These are phyloP conservation scores for Sistotremastrum niveocremeum DNA, from an alignment of 768 basidiomycete species.

Conservation along the genomic window DNA sequence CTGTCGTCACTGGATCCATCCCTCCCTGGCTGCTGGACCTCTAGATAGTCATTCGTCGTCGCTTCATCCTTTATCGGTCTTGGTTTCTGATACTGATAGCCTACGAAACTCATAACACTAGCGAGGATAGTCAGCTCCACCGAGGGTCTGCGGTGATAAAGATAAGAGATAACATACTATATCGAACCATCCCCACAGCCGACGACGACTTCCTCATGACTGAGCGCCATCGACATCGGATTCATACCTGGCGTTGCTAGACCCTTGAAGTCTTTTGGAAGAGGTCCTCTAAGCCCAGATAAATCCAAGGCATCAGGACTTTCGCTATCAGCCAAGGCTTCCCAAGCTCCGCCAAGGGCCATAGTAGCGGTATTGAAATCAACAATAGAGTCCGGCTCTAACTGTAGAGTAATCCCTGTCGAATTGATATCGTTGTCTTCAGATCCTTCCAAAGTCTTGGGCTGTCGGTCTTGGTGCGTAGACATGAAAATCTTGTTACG, in stretches of 20 bases:
- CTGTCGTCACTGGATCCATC: too few species aligned
- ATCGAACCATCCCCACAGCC: conserved; percentile 87
- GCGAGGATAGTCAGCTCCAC: conserved; percentile 6
- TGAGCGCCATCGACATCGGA: conserved; percentile 88
- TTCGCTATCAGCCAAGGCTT: conserved; percentile 37
- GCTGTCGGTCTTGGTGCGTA: conserved; percentile 44
- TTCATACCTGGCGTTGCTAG: conserved; percentile 85
- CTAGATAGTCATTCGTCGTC: too few species aligned
- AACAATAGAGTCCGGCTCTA: conserved; percentile 24
- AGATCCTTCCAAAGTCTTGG: conserved; percentile 4
- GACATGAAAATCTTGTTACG: conserved; percentile 61
- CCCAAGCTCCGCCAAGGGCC: conserved; percentile 67
- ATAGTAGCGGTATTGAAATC: conserved; percentile 54
- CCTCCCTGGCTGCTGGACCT: too few species aligned
- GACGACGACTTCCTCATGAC: conserved; percentile 83
- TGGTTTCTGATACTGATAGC: conserved; percentile 35
- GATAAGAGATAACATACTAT: conserved; percentile 44
- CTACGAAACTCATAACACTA: conserved; percentile 52
- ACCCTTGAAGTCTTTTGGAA: conserved; percentile 61
- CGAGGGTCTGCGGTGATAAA: background rate
- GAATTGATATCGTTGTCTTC: conserved; percentile 8
- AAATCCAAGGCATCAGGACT: conserved; percentile 23
- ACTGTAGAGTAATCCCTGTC: too few species aligned
- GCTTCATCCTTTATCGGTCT: too few species aligned
- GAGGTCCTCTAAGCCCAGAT: conserved; percentile 45